Evolutionary conservation across 2,329 filamentous ascomycete genomes (phyloP), one percentile per base, ranked within the genome.

Genomic region (Metarhizium rileyi): DNA sequence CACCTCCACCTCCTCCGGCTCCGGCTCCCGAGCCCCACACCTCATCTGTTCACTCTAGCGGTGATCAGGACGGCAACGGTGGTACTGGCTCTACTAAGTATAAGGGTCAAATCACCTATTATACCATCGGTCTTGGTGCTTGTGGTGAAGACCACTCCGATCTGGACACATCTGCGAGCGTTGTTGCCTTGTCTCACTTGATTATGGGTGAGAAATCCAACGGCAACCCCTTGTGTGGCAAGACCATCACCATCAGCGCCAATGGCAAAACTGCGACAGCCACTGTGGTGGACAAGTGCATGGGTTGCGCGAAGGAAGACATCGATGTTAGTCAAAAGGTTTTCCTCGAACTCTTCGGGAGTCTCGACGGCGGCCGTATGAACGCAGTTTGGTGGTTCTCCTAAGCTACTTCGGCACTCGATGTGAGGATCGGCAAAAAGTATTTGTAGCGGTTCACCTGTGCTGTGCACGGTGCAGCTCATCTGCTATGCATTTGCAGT

Each of bases 101-200:
- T 69, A 61, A 62, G 0, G 87, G 87, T 53, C 78, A 90, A 46
- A 74, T 88, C 56, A 93, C 88, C 52, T 90, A 80, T 73, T 94
- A 87, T 70, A 69, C 73, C 38, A 71, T 84, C 44, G 87, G 84
- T 40, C 62, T 85, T 8, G 84, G 84, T 52, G 68, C 83, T 22
- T 93, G 88, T 61, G 87, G 86, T 48, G 66, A 64, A 35, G 76
- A 80, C 56, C 82, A 82, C 68, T 62, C 71, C 44, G 80, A 81
- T 59, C 62, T 66, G 55, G 80, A 83, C 59, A 49, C 62, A 23
- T 64, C 61, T 4, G 72, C 81, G 20, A 72, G 78, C 62, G 80
- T 89, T 52, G 80, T 93, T 50, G 88, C 88, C 52, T 72, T 94
- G 48, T 79, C 84, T 20, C 58, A 73, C 40, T 68, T 59, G 4